Base-by-base conservation (phyloP, 352 stramenopile genomes). In the Phytophthora pini region DNA sequence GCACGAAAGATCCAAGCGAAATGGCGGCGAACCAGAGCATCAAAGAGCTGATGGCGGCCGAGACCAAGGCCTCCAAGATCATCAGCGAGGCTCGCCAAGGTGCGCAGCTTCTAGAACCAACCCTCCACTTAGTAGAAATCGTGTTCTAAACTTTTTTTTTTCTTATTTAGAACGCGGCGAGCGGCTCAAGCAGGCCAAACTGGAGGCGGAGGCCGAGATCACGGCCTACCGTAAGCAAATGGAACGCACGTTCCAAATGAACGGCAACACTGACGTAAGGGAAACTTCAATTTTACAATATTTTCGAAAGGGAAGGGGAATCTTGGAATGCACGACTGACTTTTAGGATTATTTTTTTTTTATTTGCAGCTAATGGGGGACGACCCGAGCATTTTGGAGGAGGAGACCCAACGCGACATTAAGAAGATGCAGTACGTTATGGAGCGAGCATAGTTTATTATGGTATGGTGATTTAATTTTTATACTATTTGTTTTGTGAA, bases 41-140 rank as follows among this genome's bases (percentile, higher is more conserved):
- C 63, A 93, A 96, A 75, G 89, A 96, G 83, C 82, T 96, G 36
- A 93, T 95, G 79, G 84, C 87, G 48, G 89, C 89, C 56, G 89
- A 96, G 81, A 92, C 81, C 47, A 96, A 95, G 80, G 87, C 89
- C n/a, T 94, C 86, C 60, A 91, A 94, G 69, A 93, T 96, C 75
- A 93, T 96, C 54, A 92, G 82, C 61, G 89, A 96, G 66, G 87
- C 89, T 24, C 82, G 87, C 24, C 81, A 92, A 81, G 88, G 87
- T 93, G 9, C 4, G 46, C 44, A 51, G 45, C 31, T 8, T 22
- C 5, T 13, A 3, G 10, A 61, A 1, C 7, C 7, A 51, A 9
- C 29, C 15, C n/a, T 34, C 2, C 13, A 29, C 7, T 13, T 34
- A 52, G 20, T 52, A 65, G 38, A 54, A 20, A 38, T 22, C n/a